Base-by-base conservation (phyloP, 208 protist genomes). In the Leishmania major region DNA sequence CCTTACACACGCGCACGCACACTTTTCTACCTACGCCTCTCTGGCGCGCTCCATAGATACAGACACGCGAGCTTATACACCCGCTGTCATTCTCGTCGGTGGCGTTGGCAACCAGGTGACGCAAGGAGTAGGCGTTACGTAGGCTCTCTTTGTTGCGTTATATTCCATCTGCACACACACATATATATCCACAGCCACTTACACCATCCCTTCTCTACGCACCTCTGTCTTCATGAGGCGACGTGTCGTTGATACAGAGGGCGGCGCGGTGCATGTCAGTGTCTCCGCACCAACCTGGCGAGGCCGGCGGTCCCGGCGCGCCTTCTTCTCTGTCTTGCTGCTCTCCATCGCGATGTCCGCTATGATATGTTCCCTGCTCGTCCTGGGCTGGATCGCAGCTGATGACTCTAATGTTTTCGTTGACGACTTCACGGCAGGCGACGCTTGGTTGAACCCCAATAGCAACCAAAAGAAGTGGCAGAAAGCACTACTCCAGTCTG, bases 301-400 rank as follows among this genome's bases (percentile, higher is more conserved):
- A n/a, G 55, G 22, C 15, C 75, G 53, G 17, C 47, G n/a, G 64
- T 55, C 15, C 35, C 77, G 60, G 8, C 49, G 70, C 28, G 7
- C 55, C 13, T 43, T 57, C 73, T 7, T 67, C 19, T 75, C 62
- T 47, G 0, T 78, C 53, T 17, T 76, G 57, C 25, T 13, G 1
- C 49, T 82, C 59, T 31, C n/a, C 53, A 25, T 80, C 8, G n/a
- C 60, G 37, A 77, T 81, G 22, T 28, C 85, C 59, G 17, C 67
- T n/a, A 28, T 83, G 51, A 75, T 76, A 64, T 57, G 55, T 35
- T 2, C 62, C 4, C 25, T 83, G 40, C 72, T 88, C n/a, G 49
- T 83, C 43, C 43, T 40, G 43, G 35, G 10, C 43, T 45, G 75
- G 75, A 25, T 17, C 31, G 28, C 11, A 31, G 43, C 53, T 3